Evolutionary conservation across 2,329 filamentous ascomycete species (phyloP).

Genomic region (Aspergillus hiratsukae): DNA sequence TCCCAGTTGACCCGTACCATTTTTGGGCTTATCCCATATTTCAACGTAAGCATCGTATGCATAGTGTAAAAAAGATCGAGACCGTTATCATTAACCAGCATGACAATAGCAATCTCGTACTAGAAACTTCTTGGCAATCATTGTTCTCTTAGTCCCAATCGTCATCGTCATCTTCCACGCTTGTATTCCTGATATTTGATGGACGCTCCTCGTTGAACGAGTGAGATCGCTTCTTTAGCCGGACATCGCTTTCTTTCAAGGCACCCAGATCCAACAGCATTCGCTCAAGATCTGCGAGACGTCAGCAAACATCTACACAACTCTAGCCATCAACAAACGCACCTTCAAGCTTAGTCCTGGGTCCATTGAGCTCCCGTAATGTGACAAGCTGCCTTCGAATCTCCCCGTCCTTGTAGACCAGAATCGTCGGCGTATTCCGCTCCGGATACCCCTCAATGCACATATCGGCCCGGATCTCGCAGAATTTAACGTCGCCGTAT

Average conservation of each 20-base stretch:
- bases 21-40: not conserved
- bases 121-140: not conserved
- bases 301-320: constrained; percentile 9
- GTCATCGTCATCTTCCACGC: constrained; percentile 47
- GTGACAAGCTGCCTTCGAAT: constrained; percentile 93
- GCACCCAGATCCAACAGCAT: constrained; percentile 79
- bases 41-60: not conserved
- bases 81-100: not conserved
- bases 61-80: not conserved
- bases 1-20: not conserved
- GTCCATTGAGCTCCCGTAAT: constrained; percentile 70
- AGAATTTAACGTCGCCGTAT: constrained; percentile 96
- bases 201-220: constrained; percentile 52
- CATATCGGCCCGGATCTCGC: constrained; percentile 84
- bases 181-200: constrained; percentile 47
- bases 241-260: constrained; percentile 70
- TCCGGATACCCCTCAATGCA: constrained; percentile 98
- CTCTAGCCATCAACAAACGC: constrained; percentile 7
- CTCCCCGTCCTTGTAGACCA: constrained; percentile 89
- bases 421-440: constrained; percentile 85
- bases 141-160: constrained; percentile 51
- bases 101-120: not conserved
- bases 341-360: constrained; percentile 61
- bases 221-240: constrained; percentile 59
- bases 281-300: constrained; percentile 62